Conservation (phyloP, 306 rosid species). For the Medicago truncatula region DNA sequence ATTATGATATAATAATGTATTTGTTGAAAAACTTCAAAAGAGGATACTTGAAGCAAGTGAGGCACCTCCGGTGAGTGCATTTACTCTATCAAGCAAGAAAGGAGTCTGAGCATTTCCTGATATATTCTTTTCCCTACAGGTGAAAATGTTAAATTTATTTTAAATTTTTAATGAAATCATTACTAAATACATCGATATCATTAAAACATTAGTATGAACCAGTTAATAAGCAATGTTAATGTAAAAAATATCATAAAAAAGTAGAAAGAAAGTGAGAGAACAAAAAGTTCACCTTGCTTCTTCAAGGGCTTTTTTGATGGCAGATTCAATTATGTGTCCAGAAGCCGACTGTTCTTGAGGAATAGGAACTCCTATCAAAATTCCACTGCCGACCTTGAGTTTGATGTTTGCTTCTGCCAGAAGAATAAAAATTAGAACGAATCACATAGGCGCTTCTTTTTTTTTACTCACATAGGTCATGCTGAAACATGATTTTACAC, state of each 20-base stretch:
- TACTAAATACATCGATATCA: slow-evolving; percentile 9
- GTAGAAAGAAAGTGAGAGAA: slow-evolving; percentile 28
- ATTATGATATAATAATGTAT: slow-evolving; percentile 5
- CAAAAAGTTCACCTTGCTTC: slow-evolving; percentile 69
- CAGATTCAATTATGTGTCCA: slow-evolving; percentile 79
- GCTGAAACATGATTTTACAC: slow-evolving; percentile 3
- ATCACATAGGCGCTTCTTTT: slow-evolving; percentile 2
- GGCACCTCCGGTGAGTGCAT: slow-evolving; percentile 82
- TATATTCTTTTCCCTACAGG: slow-evolving; percentile 70
- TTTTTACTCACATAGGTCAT: no score
- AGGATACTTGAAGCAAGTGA: slow-evolving; percentile 93
- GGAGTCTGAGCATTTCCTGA: slow-evolving; percentile 88
- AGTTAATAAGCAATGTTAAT: slow-evolving; percentile 14
- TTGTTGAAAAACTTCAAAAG: slow-evolving; percentile 18
- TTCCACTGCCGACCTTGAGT: slow-evolving; percentile 77
- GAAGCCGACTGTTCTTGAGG: slow-evolving; percentile 79
- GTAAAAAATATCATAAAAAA: slow-evolving; percentile 21
- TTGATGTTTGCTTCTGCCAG: slow-evolving; percentile 67
- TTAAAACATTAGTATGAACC: slow-evolving; percentile 24
- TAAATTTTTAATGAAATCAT: slow-evolving; percentile 9
- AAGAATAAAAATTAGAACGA: slow-evolving; percentile 22
- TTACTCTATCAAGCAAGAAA: slow-evolving; percentile 81
- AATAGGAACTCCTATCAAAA: slow-evolving; percentile 87
- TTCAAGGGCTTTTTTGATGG: slow-evolving; percentile 71
- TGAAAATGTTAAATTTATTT: slow-evolving; percentile 3